A percentile compares a stretch with the other conserved stretches of the same genome.
Evolutionary conservation across 331 rosid genomes (phyloP).

Genomic region (Quercus lobata): DNA sequence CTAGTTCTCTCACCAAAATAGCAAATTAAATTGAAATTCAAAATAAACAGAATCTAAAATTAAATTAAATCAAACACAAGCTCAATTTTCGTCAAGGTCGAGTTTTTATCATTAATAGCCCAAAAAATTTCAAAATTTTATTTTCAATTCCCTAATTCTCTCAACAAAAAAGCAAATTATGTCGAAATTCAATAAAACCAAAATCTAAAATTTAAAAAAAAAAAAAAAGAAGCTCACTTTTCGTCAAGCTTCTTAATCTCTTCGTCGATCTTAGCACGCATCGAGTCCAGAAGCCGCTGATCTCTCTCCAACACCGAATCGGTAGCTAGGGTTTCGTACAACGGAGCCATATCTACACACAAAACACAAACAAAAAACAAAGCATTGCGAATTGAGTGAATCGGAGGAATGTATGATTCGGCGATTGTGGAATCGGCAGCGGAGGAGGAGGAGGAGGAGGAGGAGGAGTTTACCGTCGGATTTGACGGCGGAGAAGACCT

Average conservation of each 20-base stretch:
- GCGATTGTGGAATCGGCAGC: neutral
- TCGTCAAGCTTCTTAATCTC: constrained; percentile 83
- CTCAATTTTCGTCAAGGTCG: no score
- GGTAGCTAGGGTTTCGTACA: constrained; percentile 77
- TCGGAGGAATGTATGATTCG: neutral
- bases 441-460: no score
- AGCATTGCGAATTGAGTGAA: neutral
- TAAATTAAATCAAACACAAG: no score
- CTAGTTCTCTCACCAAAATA: neutral
- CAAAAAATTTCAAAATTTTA: no score
- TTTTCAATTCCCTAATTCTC: no score
- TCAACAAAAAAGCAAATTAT: neutral
- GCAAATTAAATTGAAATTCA: neutral
- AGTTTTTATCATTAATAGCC: no score
- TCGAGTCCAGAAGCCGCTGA: constrained; percentile 63
- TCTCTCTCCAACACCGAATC: constrained; percentile 67
- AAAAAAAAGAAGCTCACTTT: constrained; percentile 52
- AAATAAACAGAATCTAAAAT: no score
- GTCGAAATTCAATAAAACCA: neutral
- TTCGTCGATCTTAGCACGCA: constrained; percentile 71
- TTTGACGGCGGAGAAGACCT: constrained; percentile 64
- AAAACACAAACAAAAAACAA: neutral
- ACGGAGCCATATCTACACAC: constrained; percentile 70
- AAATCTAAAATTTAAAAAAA: neutral
- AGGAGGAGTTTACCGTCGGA: constrained; percentile 49